phyloP scores from a whole-genome alignment of 208 protist genomes.

The Leptomonas seymouri region DNA sequence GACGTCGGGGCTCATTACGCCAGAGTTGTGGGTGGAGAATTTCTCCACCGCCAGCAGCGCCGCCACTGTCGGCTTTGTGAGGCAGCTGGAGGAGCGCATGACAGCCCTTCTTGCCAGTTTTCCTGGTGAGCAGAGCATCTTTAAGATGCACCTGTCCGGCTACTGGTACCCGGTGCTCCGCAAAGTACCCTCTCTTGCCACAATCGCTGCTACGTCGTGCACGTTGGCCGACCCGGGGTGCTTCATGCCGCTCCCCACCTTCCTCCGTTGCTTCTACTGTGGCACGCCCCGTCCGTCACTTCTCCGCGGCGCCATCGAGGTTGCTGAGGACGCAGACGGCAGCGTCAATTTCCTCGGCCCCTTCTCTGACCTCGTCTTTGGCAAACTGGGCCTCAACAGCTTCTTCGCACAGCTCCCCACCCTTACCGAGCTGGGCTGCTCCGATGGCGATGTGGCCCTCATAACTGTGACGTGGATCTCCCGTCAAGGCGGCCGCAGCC shows the following conservation, averaged over 20 bases:
- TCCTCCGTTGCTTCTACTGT: slow-evolving; percentile 55
- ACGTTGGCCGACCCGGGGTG: neutral
- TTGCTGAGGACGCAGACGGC: slow-evolving; percentile 31
- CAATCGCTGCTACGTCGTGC: neutral
- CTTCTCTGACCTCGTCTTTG: slow-evolving; percentile 52
- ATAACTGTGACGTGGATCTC: slow-evolving; percentile 46
- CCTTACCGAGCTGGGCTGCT: slow-evolving; percentile 33
- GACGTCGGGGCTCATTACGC: slow-evolving; percentile 27
- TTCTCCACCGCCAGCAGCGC: slow-evolving; percentile 15
- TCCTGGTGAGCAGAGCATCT: slow-evolving; percentile 23
- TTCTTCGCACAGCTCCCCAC: slow-evolving; percentile 42
- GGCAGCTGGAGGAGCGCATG: slow-evolving; percentile 15
- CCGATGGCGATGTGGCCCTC: slow-evolving; percentile 33
- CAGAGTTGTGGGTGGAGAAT: slow-evolving; percentile 29
- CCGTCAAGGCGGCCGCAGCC: slow-evolving; percentile 18
- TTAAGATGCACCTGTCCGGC: slow-evolving; percentile 11
- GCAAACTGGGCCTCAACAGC: slow-evolving; percentile 22
- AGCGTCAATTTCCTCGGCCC: slow-evolving; percentile 31
- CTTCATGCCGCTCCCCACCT: slow-evolving; percentile 38
- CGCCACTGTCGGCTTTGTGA: slow-evolving; percentile 14
- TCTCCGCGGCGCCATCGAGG: slow-evolving; percentile 31
- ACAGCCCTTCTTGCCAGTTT: slow-evolving; percentile 3
- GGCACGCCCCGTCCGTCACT: slow-evolving; percentile 46
- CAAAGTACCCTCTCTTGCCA: neutral
- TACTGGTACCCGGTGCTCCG: slow-evolving; percentile 14